Conservation (phyloP, 2,329 filamentous ascomycete genomes). For the Fusarium sp. region DNA sequence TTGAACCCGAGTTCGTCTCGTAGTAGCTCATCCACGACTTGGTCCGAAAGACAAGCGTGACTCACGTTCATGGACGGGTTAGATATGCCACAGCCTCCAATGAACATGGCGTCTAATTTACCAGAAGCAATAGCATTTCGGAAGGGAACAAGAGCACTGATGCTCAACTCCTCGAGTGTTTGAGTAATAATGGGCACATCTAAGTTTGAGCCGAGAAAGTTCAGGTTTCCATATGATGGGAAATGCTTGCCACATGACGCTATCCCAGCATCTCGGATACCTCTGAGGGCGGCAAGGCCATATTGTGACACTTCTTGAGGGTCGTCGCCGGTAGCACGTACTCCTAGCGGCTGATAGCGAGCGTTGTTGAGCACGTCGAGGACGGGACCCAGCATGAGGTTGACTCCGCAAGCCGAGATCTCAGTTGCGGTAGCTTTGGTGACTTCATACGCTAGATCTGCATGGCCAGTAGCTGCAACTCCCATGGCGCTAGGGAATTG, state of each 20-base stretch:
- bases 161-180: constrained; percentile 88
- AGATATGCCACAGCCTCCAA: constrained; percentile 92
- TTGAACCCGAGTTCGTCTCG: constrained; percentile 91
- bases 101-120: constrained; percentile 90
- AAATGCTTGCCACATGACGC: constrained; percentile 96
- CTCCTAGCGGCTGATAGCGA: constrained; percentile 89
- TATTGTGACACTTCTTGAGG: constrained; percentile 95
- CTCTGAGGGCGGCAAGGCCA: constrained; percentile 89
- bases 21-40: constrained; percentile 90
- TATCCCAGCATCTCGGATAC: constrained; percentile 90
- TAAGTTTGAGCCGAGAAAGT: constrained; percentile 89
- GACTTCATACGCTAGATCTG: constrained; percentile 87
- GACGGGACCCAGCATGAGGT: constrained; percentile 93
- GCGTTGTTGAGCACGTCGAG: constrained; percentile 95
- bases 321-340: constrained; percentile 90
- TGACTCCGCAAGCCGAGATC: constrained; percentile 91
- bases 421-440: constrained; percentile 95
- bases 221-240: constrained; percentile 93
- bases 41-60: constrained; percentile 92
- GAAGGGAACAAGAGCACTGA: constrained; percentile 93
- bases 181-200: constrained; percentile 97
- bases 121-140: constrained; percentile 89
- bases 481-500: constrained; percentile 99
- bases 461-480: constrained; percentile 89
- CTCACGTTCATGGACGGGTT: constrained; percentile 94